A percentile compares a stretch with the other conserved stretches of the same genome.
Evolutionary conservation across 1,284 basidiomycete genomes (phyloP).

Genomic region (Kwoniella shivajii): DNA sequence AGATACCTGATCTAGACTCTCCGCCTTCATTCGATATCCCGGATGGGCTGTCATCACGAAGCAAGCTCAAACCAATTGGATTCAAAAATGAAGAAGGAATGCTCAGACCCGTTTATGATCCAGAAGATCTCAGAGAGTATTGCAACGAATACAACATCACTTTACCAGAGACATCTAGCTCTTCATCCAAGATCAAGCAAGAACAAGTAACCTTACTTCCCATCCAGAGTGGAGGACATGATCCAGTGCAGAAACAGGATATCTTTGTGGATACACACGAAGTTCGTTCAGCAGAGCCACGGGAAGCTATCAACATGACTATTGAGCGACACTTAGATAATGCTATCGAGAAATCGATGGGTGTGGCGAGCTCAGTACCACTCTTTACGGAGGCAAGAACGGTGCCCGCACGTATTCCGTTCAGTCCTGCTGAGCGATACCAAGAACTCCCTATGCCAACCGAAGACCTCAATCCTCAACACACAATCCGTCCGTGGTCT

Average conservation of each 20-base stretch:
- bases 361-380: too few species aligned
- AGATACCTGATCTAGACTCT: neutral
- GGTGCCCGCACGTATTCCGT: constrained; percentile 15
- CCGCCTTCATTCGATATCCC: neutral
- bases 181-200: neutral
- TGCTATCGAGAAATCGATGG: neutral
- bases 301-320: neutral
- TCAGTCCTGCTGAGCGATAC: constrained; percentile 17
- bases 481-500: too few species aligned
- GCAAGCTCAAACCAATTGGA: constrained; percentile 7
- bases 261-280: too few species aligned
- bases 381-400: neutral
- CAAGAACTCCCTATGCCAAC: too few species aligned
- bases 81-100: constrained; percentile 28
- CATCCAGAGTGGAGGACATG: constrained; percentile 19
- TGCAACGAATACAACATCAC: constrained; percentile 20
- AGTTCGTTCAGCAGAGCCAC: neutral
- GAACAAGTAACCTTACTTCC: constrained; percentile 13
- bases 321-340: neutral
- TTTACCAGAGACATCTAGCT: neutral
- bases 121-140: constrained; percentile 29
- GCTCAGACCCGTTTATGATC: constrained; percentile 33
- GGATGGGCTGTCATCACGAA: neutral
- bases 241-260: neutral
- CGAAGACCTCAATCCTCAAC: too few species aligned